Base-by-base conservation (phyloP, 192 early-diverging fungal genomes). In the Endogone sp. region DNA sequence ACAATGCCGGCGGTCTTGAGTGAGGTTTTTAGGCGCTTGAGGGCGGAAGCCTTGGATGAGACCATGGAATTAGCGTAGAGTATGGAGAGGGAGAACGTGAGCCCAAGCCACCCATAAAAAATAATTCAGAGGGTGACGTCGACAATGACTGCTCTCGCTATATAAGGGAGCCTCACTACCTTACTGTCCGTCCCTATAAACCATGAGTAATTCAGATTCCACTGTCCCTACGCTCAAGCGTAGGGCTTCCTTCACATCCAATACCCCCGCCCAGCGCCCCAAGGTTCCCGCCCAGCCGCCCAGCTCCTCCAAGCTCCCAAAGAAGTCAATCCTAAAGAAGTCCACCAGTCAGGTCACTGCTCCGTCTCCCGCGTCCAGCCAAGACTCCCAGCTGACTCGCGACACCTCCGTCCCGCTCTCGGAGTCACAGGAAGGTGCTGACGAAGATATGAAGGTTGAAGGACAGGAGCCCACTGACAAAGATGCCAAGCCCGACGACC, bases 21-120 rank as follows among this genome's bases (percentile, higher is more conserved):
- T 20, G 90, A 88, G 11, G 86, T 75, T 37, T 91, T 92, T 58
- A 97, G 88, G 49, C 87, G 78, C 76, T 95, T 95, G 22, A 97
- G 82, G 28, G 93, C 91, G 16, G 93, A 94, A 26, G 78, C 78
- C 27, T 60, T 60, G 6, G 59, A 23, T 6, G 27, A 26, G 59
- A 6, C 21, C 37, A 49, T 49, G 37, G n/a, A n/a, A n/a, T n/a
- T n/a, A n/a, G 59, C 59, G 59, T 11, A 60, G 59, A 28, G 1
- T 11, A 56, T n/a, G 59, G 27, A 22, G 59, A 16, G 59, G 8
- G 59, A 49, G 37, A 1, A 11, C 9, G 37, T 49, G 37, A 11
- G 1, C 16, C 37, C 37, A 49, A 49, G 37, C 37, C 37, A 60
- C 59, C 59, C 22, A 60, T 60, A 60, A 60, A 56, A 60, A 60